Conservation (phyloP, 1,284 basidiomycete species). For the Cutaneotrichosporon sp. region DNA sequence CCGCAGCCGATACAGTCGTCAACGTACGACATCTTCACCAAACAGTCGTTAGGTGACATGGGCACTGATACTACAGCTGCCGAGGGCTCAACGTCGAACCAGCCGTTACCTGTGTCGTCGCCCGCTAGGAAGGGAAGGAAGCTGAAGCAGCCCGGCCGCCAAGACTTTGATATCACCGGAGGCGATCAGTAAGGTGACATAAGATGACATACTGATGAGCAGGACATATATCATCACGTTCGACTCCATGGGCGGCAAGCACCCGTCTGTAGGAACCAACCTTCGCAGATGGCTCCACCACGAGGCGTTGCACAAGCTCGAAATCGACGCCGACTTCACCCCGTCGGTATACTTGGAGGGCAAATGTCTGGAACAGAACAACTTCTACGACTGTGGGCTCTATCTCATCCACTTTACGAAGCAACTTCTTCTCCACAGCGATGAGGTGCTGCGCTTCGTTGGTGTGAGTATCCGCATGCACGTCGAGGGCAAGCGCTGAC, state of each 20-base stretch:
- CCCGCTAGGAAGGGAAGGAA: slow-evolving; percentile 7
- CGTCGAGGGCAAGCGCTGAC: neutral
- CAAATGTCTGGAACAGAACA: slow-evolving; percentile 55
- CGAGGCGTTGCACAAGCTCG: slow-evolving; percentile 79
- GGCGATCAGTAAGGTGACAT: too few species aligned
- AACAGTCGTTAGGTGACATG: slow-evolving; percentile 1
- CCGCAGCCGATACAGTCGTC: slow-evolving; percentile 15
- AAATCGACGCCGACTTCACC: slow-evolving; percentile 51
- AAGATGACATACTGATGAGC: slow-evolving; percentile 1
- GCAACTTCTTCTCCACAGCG: slow-evolving; percentile 40
- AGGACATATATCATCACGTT: slow-evolving; percentile 81
- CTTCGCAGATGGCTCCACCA: slow-evolving; percentile 69
- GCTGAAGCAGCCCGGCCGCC: slow-evolving; percentile 4
- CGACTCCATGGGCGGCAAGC: slow-evolving; percentile 77
- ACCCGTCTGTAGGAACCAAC: slow-evolving; percentile 65
- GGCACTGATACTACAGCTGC: neutral
- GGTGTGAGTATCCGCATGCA: slow-evolving; percentile 36
- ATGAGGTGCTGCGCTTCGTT: slow-evolving; percentile 40
- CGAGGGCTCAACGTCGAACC: neutral
- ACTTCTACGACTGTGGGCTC: slow-evolving; percentile 59
- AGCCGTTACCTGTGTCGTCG: neutral
- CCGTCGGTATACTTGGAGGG: slow-evolving; percentile 34
- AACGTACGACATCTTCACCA: slow-evolving; percentile 4
- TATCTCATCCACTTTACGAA: slow-evolving; percentile 54
- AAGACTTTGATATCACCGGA: slow-evolving; percentile 21